Evolutionary conservation across 176 grass and related monocot genomes (phyloP), one percentile per base, ranked within the genome.

Genomic region (Avena eriantha): DNA sequence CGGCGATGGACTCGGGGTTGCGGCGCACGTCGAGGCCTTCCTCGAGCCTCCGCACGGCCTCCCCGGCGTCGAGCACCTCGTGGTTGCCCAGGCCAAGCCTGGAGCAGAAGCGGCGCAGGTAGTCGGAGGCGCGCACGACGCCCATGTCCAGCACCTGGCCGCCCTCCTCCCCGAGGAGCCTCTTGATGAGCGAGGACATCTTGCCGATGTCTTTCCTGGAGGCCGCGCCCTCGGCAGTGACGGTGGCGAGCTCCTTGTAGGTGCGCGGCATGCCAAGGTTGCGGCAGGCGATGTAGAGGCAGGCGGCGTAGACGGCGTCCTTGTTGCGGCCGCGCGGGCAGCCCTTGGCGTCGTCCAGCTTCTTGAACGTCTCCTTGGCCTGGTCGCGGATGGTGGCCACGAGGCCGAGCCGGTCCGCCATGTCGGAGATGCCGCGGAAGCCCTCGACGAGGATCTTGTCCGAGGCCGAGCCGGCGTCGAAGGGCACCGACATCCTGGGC

Each of bases 201-300:
- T 41, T 41, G 39, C 39, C 39, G 39, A 41, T 41, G 39, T 41
- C 39, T 41, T 41, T 41, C 39, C 39, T 41, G 39, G 39, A 41
- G 39, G 39, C 39, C 39, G 56, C 45, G 46, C 89, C 84, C 0
- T 41, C 75, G 24, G 64, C 8, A 7, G 85, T 87, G 19, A 82
- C 89, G 21, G 89, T 51, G 48, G 85, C 85, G 9, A 91, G 80
- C 81, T 91, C 89, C 76, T 91, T 91, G 85, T 50, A 84, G 48
- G 89, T 87, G 26, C 89, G 89, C 59, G 89, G 85, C 76, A 59
- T 91, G 57, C 89, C 89, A 59, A 87, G 76, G 85, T 91, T 75
- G 57, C 89, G 89, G 89, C 89, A 91, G 24, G 89, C 85, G 10
- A 91, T 53, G 89, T 22, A 91, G 68, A 91, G 76, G 89, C 89